Evolutionary conservation across 331 rosid species (phyloP).

Genomic region (Arachis monticola): DNA sequence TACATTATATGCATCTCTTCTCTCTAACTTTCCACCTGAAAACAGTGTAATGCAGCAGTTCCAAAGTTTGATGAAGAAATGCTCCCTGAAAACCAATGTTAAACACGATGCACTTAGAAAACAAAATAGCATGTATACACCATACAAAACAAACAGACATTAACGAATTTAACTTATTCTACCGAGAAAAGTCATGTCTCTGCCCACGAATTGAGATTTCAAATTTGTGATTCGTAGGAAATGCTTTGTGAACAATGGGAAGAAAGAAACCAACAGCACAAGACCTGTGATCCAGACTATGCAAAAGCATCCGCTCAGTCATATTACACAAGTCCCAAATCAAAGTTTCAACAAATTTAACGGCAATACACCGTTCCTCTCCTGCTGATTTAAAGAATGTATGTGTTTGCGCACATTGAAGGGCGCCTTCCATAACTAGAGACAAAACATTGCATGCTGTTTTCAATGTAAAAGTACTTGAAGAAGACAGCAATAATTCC

Average conservation of each 20-base stretch:
- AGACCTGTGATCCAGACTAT: constrained; percentile 77
- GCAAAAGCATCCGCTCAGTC: constrained; percentile 70
- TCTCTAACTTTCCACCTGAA: constrained; percentile 75
- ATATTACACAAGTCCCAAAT: constrained; percentile 66
- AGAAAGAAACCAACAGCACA: constrained; percentile 74
- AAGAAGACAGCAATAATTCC: constrained; percentile 38
- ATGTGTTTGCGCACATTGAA: constrained; percentile 48
- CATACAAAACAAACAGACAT: constrained; percentile 27
- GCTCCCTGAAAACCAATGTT: constrained; percentile 61
- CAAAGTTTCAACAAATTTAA: constrained; percentile 54
- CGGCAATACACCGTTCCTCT: constrained; percentile 36
- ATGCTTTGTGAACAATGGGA: constrained; percentile 69
- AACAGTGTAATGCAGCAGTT: constrained; percentile 75
- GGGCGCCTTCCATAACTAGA: constrained; percentile 63
- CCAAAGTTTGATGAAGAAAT: constrained; percentile 75
- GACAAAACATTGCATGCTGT: constrained; percentile 71
- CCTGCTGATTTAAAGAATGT: constrained; percentile 28
- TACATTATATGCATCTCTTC: constrained; percentile 81
- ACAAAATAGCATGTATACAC: constrained; percentile 22
- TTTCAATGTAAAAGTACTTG: constrained; percentile 52
- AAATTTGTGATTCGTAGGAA: constrained; percentile 51
- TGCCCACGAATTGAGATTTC: constrained; percentile 54
- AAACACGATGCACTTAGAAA: constrained; percentile 37
- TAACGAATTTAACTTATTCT: constrained; percentile 38
- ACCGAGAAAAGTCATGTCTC: constrained; percentile 64